phyloP scores from a whole-genome alignment of 331 rosid genomes.

The Malus hybrid region DNA sequence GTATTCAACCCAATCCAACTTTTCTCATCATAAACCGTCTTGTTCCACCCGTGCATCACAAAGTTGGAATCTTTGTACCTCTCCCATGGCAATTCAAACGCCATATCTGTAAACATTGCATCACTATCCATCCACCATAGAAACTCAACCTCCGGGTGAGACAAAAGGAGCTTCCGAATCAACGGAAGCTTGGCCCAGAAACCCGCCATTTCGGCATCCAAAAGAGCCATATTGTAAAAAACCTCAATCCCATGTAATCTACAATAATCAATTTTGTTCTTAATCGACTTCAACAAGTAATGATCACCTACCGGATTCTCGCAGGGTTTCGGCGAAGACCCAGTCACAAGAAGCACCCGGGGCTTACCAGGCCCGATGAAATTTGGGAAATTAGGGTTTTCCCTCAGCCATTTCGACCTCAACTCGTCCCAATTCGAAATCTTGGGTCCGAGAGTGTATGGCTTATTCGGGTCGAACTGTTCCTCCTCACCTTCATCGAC shows the following conservation, averaged over 20 bases:
- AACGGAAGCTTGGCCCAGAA: constrained; percentile 91
- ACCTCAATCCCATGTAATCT: constrained; percentile 78
- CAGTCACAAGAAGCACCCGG: constrained; percentile 72
- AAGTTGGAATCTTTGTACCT: constrained; percentile 50
- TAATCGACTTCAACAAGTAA: constrained; percentile 64
- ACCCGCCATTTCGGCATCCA: constrained; percentile 90
- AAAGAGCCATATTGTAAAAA: constrained; percentile 71
- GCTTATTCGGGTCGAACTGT: constrained; percentile 50
- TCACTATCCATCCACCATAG: constrained; percentile 99
- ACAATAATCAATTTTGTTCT: constrained; percentile 84
- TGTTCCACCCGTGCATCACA: constrained; percentile 85
- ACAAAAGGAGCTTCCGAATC: constrained; percentile 57
- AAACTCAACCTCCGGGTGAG: constrained; percentile 74
- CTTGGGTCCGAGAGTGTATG: constrained; percentile 68
- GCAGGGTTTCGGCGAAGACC: constrained; percentile 92
- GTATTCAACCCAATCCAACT: constrained; percentile 91
- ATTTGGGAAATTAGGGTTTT: constrained; percentile 56
- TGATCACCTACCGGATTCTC: constrained; percentile 91
- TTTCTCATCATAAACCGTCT: constrained; percentile 74
- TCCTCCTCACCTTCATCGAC: constrained; percentile 54
- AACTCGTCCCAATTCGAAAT: constrained; percentile 79
- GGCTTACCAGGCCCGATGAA: constrained; percentile 57
- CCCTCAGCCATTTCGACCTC: constrained; percentile 44
- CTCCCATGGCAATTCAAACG: constrained; percentile 34
- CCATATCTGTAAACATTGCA: constrained; percentile 93